phyloP scores from a whole-genome alignment of 352 stramenopile species.

The Pythium myriotylum region DNA sequence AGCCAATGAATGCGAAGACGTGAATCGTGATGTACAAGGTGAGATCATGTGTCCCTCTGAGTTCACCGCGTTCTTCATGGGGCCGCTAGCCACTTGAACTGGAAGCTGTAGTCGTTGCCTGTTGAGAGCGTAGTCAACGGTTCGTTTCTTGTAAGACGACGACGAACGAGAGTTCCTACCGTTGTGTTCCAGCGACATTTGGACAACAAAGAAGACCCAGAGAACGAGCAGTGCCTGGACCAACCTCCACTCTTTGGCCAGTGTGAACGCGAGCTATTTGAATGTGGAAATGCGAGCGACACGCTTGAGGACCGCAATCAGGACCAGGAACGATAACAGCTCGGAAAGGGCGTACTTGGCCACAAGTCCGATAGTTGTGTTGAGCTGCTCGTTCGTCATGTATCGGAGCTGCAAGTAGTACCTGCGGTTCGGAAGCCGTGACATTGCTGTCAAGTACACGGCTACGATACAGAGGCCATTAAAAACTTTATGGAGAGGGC shows the following conservation, averaged over 20 bases:
- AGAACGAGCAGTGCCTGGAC: slow-evolving; percentile 29
- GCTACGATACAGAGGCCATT: neutral
- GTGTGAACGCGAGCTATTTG: slow-evolving; percentile 30
- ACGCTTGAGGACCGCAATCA: neutral
- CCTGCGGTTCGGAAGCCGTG: slow-evolving; percentile 21
- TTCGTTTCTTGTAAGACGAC: neutral
- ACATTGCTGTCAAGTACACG: slow-evolving; percentile 22
- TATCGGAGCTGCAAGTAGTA: slow-evolving; percentile 27
- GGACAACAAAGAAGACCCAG: slow-evolving; percentile 30
- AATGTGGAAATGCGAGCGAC: slow-evolving; percentile 1
- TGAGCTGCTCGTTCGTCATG: slow-evolving; percentile 5
- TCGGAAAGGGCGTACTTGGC: slow-evolving; percentile 33
- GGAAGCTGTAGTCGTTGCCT: slow-evolving; percentile 23
- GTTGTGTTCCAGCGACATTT: slow-evolving; percentile 23
- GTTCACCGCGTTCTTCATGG: no score
- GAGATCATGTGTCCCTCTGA: no score
- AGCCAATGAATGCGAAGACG: no score
- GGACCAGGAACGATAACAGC: slow-evolving; percentile 24
- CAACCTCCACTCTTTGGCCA: slow-evolving; percentile 30
- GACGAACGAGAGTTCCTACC: slow-evolving; percentile 8
- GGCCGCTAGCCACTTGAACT: slow-evolving; percentile 14
- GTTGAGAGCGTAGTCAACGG: neutral
- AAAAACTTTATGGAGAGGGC: no score
- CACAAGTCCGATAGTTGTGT: slow-evolving; percentile 3
- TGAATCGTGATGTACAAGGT: no score